Base-by-base conservation (phyloP, 2,329 filamentous ascomycete species). In the Fusarium denticulatum region DNA sequence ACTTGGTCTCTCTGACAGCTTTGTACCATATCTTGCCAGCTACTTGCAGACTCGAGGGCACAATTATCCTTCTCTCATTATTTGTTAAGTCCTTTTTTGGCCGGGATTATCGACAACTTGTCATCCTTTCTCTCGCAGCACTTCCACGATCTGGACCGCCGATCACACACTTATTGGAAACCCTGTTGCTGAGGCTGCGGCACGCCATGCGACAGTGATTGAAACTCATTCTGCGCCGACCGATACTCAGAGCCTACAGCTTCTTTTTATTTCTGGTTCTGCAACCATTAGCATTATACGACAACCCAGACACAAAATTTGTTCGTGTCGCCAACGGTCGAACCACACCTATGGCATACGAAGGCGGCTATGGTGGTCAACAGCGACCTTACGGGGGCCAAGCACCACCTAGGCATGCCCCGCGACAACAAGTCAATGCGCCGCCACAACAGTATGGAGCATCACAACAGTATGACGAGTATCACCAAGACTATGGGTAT, bases 301-400 rank as follows among this genome's bases (percentile, higher is more conserved):
- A 45, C 39, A 64, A 74, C 43, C 34, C 18, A 32, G 39, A 56
- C 32, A 32, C 36, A 30, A 46, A 36, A 11, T 46, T 64, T 32
- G 36, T 63, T 36, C 34, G 39, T 37, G n/a, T 62, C 57, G 39
- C 22, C 59, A 39, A 53, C 59, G 49, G 45, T 43, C 39, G 52
- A 72, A 49, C 53, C 58, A 47, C 42, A 58, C 45, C 37, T 22
- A 89, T 89, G 88, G 85, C 87, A 50, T 88, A 88, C 77, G 85
- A 88, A 70, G 84, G 82, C 69, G 84, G 75, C n/a, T 79, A 79
- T 67, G 82, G 82, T 64, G 82, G 76, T 49, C 84, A 86, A 59
- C 84, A 87, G 76, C 85, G 85, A 64, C 83, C 84, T n/a, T 88
- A 88, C 76, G 83, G 82, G 69, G 86, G 85, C 42, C 83, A 82